Base-by-base conservation (phyloP, 139 green algal genomes). In the Closterium sp. region DNA sequence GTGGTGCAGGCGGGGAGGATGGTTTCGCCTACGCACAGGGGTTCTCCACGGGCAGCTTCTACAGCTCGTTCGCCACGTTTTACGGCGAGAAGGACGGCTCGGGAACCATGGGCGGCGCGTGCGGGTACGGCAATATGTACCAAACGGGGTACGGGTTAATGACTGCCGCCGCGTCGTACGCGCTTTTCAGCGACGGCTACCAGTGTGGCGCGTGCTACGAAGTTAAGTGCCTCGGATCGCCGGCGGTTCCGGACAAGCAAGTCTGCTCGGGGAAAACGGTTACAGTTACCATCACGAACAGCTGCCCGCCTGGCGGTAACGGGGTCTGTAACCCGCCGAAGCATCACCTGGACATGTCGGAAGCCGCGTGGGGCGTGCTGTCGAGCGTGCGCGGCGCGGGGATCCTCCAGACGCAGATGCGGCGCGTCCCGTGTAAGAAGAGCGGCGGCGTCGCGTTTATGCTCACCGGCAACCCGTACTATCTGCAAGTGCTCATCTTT, bases 101-200 rank as follows among this genome's bases (percentile, higher is more conserved):
- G 28, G 90, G 90, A 34, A 93, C 90, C 0, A 91, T 93, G 66
- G 90, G 85, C 83, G 90, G 90, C 28, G 90, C 90, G 28, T 93
- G 90, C 90, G 90, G 90, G 30, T 93, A 92, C 86, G 90, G 90
- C 21, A 93, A 93, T 25, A 34, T 91, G 36, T 93, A 35, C 34
- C 19, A 32, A 12, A 92, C 86, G 5, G 34, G 34, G 28, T 93
- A 91, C 90, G 86, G 86, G 3, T 19, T 88, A 32, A 92, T 89
- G 30, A 93, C 86, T 16, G 90, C 90, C n/a, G 90, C 90, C 85
- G 90, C 85, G 21, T 91, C 85, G 7, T 33, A 34, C 32, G 32
- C 86, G 12, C 33, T 93, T 16, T 93, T 90, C 85, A 23, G 85
- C 33, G 28, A 93, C 32, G 90, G 90, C 64, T 12, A 89, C 2